phyloP scores from a whole-genome alignment of 495 filamentous ascomycete genomes.

The Hypoxylon trugodes region DNA sequence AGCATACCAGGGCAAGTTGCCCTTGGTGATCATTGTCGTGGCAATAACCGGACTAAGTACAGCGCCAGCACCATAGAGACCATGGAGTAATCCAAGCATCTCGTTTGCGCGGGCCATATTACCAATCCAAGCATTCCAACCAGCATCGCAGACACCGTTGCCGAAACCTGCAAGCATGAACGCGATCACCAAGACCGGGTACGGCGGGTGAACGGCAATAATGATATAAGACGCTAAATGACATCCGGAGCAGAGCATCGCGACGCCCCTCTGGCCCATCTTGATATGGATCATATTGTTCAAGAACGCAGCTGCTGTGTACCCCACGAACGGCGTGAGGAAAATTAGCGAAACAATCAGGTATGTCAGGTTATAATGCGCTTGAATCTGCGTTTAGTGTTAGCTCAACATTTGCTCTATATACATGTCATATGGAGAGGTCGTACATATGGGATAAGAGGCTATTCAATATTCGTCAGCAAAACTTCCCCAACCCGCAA shows the following conservation, averaged over 20 bases:
- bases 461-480: conserved; percentile 22
- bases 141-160: conserved; percentile 72
- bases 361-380: conserved; percentile 76
- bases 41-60: conserved; percentile 80
- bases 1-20: conserved; percentile 64
- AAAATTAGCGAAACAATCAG: conserved; percentile 83
- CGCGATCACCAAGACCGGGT: conserved; percentile 74
- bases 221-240: conserved; percentile 74
- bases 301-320: conserved; percentile 77
- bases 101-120: conserved; percentile 76
- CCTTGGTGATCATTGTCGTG: conserved; percentile 73
- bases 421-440: background rate
- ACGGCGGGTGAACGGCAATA: conserved; percentile 74
- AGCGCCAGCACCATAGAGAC: conserved; percentile 79
- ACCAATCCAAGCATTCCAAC: conserved; percentile 85
- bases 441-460: conserved; percentile 68
- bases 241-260: conserved; percentile 68
- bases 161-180: conserved; percentile 78
- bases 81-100: conserved; percentile 75
- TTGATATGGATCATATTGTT: conserved; percentile 65
- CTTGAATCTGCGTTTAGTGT: conserved; percentile 58
- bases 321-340: conserved; percentile 81
- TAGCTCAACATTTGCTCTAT: background rate
- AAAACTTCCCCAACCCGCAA: background rate
- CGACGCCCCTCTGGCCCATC: conserved; percentile 79